Base-by-base conservation (phyloP, 2,329 filamentous ascomycete genomes). In the Verticillium tricorpus region DNA sequence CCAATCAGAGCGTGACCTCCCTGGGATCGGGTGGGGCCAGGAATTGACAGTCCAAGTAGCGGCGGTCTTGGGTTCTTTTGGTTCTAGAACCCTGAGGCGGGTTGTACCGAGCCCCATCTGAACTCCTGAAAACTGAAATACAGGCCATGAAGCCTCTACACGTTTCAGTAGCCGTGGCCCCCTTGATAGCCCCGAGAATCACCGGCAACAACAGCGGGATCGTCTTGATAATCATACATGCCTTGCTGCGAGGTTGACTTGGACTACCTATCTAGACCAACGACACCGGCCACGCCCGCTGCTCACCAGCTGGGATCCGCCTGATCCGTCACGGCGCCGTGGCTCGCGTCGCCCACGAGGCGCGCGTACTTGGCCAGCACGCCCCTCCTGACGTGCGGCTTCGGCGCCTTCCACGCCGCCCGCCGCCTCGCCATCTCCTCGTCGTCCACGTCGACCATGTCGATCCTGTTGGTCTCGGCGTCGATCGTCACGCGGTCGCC, bases 401-500 rank as follows among this genome's bases (percentile, higher is more conserved):
- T 82, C 1, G 92, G 93, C 35, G 86, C 78, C 71, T 82, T 89
- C 92, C 92, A 96, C 64, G 77, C 80, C 61, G 78, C 80, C 71
- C 86, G 75, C 64, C 92, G 80, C 71, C 76, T 78, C 65, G 82
- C 79, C 69, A 96, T 82, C 76, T 95, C 92, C 67, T 87, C 86
- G 28, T 89, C 87, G 19, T 81, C 82, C 3, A 93, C 84, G 70
- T 86, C 83, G 1, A 83, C 76, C 5, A 82, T 71, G 60, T 85
- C 81, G 79, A 97, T 92, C 62, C 85, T 85, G 72, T 97, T 96
- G 39, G 78, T 86, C 68, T 91, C 87, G 0, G 93, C 93, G 72
- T 95, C 91, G 70, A 98, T 97, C 3, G 90, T 93, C 59, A 98
- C 87, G 31, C 85, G 76, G 74, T 98, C 94, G 2, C 92, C 94